Base-by-base conservation (phyloP, 1,284 basidiomycete genomes). In the Albatrellus sp. region DNA sequence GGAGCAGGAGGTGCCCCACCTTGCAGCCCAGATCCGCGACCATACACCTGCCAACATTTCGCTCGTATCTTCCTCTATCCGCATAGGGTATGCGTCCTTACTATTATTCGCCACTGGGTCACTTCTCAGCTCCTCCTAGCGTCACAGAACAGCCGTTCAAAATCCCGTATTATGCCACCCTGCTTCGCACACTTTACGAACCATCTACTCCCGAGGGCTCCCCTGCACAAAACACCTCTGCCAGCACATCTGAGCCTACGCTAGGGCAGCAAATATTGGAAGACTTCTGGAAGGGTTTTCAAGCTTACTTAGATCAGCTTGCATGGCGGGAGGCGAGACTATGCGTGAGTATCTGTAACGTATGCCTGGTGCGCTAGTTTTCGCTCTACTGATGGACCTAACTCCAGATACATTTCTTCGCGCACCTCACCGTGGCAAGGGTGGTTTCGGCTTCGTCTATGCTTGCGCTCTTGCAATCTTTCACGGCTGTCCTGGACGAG, bases 121-220 rank as follows among this genome's bases (percentile, higher is more conserved):
- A 33, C 36, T 45, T 46, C 38, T 52, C 28, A 54, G 44, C 19
- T 37, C 11, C 12, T 12, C 37, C 7, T 33, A 41, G 56, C 80
- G 80, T 93, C 40, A 89, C 83, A 0, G 89, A 96, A 62, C 80
- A 93, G 55, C 91, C 91, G 0, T 91, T 79, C 68, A 97, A 97
- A 68, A 84, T 88, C 40, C 83, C 88, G 0, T 86, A 82, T 58
- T 91, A 90, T 62, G 88, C 86, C 10, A 75, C 86, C 9, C 64
- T 94, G n/a, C 70, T 94, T 31, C 72, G 80, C 30, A 65, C 79
- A 35, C 67, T 94, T 42, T 75, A 76, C 56, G 75, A 77, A 51
- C 60, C 59, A 29, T 50, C 57, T 19, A 56, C 55, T n/a, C 14
- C 5, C 60, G 28, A 13, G 39, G 13, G 8, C 10, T 67, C 2